Percentiles rank a stretch among this genome's conserved stretches.
These are phyloP conservation scores for Phytophthora sp. DNA, from an alignment of 352 stramenopile species.

Conservation along the genomic window DNA sequence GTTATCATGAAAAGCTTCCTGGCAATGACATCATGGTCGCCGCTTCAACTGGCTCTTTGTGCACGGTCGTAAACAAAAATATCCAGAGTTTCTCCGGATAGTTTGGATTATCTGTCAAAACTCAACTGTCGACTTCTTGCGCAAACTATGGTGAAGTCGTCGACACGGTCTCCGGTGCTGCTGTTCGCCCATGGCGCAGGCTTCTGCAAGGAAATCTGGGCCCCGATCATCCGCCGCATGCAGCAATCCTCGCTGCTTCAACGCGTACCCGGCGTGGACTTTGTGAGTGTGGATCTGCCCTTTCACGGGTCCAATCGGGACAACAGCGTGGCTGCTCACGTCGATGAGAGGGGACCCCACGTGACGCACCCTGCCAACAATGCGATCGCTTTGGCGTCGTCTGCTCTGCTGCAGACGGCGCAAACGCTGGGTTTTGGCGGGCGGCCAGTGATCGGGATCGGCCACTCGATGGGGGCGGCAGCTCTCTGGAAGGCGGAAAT, in stretches of 20 bases:
- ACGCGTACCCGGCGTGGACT: slow-evolving; percentile 6
- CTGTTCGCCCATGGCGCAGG: slow-evolving; percentile 53
- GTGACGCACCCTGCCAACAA: slow-evolving; percentile 50
- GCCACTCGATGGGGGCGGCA: slow-evolving; percentile 52
- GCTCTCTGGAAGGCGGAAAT: slow-evolving; percentile 40
- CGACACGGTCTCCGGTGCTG: slow-evolving; percentile 32
- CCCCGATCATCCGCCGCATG: slow-evolving; percentile 42
- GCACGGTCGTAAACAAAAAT: too few species aligned
- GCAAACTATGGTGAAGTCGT: too few species aligned
- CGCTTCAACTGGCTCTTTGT: too few species aligned
- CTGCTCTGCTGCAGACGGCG: slow-evolving; percentile 16
- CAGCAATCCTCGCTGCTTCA: slow-evolving; percentile 30
- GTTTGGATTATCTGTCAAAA: too few species aligned
- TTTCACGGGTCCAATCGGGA: slow-evolving; percentile 52
- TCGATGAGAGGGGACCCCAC: slow-evolving; percentile 34
- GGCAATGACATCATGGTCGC: too few species aligned
- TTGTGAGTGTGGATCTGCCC: slow-evolving; percentile 40
- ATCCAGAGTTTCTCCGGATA: too few species aligned
- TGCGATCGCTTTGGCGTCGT: slow-evolving; percentile 22
- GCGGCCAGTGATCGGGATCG: slow-evolving; percentile 53
- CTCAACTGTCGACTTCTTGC: too few species aligned
- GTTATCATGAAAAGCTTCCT: too few species aligned
- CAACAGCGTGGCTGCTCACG: slow-evolving; percentile 32
- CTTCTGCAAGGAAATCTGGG: slow-evolving; percentile 59
- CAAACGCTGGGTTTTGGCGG: background rate